Percentiles rank a stretch among this genome's conserved stretches.
phyloP scores from a whole-genome alignment of 441 rosid genomes.

The Euphorbia celastroides region DNA sequence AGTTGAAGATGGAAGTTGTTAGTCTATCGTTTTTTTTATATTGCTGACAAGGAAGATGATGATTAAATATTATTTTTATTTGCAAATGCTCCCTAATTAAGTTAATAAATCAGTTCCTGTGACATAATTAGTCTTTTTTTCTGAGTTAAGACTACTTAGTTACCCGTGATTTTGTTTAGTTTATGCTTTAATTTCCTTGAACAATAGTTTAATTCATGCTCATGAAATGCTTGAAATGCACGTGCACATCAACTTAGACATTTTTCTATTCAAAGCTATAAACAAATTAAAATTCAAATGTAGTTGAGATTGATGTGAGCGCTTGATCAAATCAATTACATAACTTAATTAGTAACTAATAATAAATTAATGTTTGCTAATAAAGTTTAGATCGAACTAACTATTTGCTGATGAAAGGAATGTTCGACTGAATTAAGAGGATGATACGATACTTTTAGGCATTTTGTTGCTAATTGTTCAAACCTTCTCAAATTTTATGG shows the following conservation, averaged over 20 bases:
- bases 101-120: background rate
- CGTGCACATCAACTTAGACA: background rate
- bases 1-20: constrained; percentile 27
- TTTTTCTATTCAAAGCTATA: background rate
- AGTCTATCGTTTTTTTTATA: constrained; percentile 18
- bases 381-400: background rate
- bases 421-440: constrained; percentile 3
- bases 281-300: background rate
- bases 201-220: background rate
- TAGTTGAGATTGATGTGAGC: constrained; percentile 1
- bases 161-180: background rate
- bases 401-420: background rate
- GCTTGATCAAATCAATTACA: background rate
- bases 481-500: too few relatives aligned
- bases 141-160: background rate
- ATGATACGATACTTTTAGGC: background rate
- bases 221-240: background rate
- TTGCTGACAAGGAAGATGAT: constrained; percentile 4
- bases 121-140: background rate
- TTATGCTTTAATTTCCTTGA: background rate
- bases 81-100: background rate
- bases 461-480: background rate
- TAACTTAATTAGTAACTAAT: background rate
- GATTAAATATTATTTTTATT: background rate
- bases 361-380: background rate